These are phyloP conservation scores for Pleurotus djamor DNA, from an alignment of 768 basidiomycete genomes.

Conservation along the genomic window DNA sequence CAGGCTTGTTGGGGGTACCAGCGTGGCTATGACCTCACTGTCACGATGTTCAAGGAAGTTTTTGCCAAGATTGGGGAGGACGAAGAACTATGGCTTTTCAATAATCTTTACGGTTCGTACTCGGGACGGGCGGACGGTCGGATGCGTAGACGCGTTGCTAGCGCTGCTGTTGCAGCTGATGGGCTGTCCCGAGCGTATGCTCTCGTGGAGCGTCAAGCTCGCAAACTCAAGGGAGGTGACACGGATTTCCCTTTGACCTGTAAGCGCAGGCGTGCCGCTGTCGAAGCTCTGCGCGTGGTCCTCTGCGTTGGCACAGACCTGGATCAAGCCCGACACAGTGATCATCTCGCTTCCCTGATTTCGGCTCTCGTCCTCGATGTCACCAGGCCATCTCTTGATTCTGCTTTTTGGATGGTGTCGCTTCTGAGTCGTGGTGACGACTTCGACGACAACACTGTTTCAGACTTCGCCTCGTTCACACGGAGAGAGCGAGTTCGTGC, in stretches of 20 bases:
- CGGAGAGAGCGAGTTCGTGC: conserved; percentile 3
- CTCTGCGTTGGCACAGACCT: conserved; percentile 9
- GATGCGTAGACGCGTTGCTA: conserved; percentile 9
- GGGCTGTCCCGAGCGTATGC: conserved; percentile 9
- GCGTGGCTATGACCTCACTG: conserved; percentile 13
- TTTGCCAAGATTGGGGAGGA: neutral
- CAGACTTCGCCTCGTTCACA: neutral
- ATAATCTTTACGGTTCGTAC: conserved; percentile 9
- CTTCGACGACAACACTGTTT: neutral
- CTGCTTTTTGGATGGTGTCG: conserved; percentile 9
- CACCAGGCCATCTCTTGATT: neutral
- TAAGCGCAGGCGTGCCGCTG: conserved; percentile 8
- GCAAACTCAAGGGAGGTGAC: neutral
- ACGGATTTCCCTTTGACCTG: neutral
- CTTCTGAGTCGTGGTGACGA: conserved; percentile 1
- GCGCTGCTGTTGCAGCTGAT: conserved; percentile 17
- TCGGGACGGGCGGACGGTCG: neutral
- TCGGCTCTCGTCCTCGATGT: neutral
- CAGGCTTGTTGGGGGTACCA: conserved; percentile 15
- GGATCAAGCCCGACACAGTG: too few relatives aligned
- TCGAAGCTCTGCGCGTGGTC: conserved; percentile 13
- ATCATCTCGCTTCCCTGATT: too few relatives aligned
- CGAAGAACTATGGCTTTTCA: conserved; percentile 14
- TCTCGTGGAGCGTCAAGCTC: conserved; percentile 7
- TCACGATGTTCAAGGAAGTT: conserved; percentile 12